Percentiles rank a stretch among this genome's conserved stretches.
These are phyloP conservation scores for Friedmanniomyces simplex DNA, from an alignment of 495 filamentous ascomycete species.

Conservation along the genomic window DNA sequence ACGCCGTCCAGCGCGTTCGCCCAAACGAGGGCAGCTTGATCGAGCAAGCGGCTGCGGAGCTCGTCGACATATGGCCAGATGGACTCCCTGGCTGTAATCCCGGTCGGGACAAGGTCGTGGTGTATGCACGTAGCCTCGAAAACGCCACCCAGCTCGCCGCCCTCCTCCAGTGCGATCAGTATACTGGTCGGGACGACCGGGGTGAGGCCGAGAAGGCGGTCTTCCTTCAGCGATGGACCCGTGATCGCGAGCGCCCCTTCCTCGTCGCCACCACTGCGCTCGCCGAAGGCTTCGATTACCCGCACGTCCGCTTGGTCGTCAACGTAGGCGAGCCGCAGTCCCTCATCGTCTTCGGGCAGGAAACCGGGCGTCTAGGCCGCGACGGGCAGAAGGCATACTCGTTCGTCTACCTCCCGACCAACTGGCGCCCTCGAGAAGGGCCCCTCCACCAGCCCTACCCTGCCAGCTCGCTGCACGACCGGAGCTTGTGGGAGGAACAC, in stretches of 20 bases:
- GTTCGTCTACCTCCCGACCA: not conserved
- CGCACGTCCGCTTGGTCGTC: not conserved
- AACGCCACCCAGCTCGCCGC: too few relatives aligned
- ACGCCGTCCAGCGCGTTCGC: too few relatives aligned
- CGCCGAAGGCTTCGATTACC: conserved; percentile 2
- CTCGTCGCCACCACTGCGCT: conserved; percentile 7
- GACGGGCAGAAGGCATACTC: conserved; percentile 2
- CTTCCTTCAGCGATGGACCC: not conserved
- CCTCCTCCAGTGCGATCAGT: too few relatives aligned
- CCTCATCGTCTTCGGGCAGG: not conserved
- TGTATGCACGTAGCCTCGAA: too few relatives aligned
- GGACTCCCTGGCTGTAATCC: too few relatives aligned
- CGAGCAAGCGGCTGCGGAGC: too few relatives aligned
- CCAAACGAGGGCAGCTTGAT: too few relatives aligned
- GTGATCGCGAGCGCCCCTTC: too few relatives aligned
- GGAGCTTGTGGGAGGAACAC: not conserved
- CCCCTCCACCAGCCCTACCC: not conserved
- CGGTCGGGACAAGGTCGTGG: too few relatives aligned
- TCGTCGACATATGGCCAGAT: too few relatives aligned
- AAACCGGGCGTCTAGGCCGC: not conserved
- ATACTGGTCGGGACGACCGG: too few relatives aligned
- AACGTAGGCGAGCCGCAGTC: not conserved
- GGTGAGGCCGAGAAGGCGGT: not conserved
- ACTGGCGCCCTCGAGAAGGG: too few relatives aligned
- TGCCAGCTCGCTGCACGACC: not conserved